Evolutionary conservation across 1,139 yeast species (phyloP).

Genomic region (Sugiyamaella novakii): DNA sequence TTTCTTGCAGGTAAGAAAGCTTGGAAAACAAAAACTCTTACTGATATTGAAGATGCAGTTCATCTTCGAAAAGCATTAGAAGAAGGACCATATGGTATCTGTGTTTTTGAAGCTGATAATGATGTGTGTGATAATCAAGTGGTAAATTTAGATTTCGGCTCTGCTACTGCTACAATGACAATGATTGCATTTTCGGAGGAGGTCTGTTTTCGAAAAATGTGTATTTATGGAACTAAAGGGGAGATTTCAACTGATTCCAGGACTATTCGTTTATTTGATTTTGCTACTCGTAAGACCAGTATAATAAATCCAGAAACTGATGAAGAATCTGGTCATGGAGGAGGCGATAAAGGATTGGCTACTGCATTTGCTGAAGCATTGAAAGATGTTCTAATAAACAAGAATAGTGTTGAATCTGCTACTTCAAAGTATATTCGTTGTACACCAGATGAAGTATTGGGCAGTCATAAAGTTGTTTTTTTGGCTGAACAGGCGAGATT

Average conservation of each 20-base stretch:
- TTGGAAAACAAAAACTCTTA: conserved; percentile 29
- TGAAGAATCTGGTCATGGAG: conserved; percentile 37
- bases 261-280: conserved; percentile 33
- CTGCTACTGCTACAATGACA: conserved; percentile 37
- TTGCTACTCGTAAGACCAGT: conserved; percentile 28
- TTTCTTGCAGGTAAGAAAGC: conserved; percentile 27
- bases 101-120: conserved; percentile 36
- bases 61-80: conserved; percentile 31
- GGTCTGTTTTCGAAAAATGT: conserved; percentile 33
- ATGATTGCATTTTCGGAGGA: conserved; percentile 36
- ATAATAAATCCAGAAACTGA: conserved; percentile 26
- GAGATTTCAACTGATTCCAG: conserved; percentile 34
- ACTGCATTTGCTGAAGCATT: conserved; percentile 34
- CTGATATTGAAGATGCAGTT: conserved; percentile 35
- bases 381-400: conserved; percentile 27
- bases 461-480: conserved; percentile 35
- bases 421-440: conserved; percentile 30
- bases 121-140: conserved; percentile 36
- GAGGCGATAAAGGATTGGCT: conserved; percentile 37
- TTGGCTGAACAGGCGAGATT: conserved; percentile 35
- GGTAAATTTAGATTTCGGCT: conserved; percentile 34
- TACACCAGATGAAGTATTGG: conserved; percentile 34
- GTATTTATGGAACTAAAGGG: conserved; percentile 36
- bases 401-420: conserved; percentile 29
- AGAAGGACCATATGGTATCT: conserved; percentile 34